Percentiles rank a stretch among this genome's conserved stretches.
phyloP scores from a whole-genome alignment of 257 asterid species.

The Solanum pennellii region DNA sequence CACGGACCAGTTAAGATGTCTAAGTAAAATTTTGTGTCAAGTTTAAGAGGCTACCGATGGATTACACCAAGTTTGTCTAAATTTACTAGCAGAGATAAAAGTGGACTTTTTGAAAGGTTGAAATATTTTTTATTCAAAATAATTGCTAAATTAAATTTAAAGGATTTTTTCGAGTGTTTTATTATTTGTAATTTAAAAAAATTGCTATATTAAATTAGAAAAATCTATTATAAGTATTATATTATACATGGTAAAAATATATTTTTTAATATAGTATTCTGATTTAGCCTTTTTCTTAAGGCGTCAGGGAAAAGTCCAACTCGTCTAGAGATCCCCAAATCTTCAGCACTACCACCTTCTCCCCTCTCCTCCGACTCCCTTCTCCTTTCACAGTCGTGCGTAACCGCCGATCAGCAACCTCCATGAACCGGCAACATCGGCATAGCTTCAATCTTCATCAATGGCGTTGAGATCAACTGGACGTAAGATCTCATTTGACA shows the following conservation, averaged over 20 bases:
- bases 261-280: neutral
- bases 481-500: conserved; percentile 52
- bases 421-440: neutral
- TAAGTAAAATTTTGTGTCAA: too few species aligned
- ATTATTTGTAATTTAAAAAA: too few species aligned
- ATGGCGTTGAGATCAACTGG: conserved; percentile 54
- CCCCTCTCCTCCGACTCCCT: neutral
- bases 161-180: neutral
- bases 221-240: too few species aligned
- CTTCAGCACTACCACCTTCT: neutral
- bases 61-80: too few species aligned
- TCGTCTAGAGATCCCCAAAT: neutral
- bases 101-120: neutral
- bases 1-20: too few species aligned
- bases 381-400: neutral
- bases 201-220: neutral
- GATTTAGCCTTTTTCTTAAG: neutral
- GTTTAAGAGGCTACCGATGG: too few species aligned
- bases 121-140: neutral
- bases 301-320: neutral
- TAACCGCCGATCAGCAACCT: neutral
- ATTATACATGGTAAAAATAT: neutral
- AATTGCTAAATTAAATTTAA: neutral
- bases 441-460: neutral
- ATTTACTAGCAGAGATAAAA: neutral